Evolutionary conservation across 768 basidiomycete genomes (phyloP).

Genomic region (Calocera cornea): DNA sequence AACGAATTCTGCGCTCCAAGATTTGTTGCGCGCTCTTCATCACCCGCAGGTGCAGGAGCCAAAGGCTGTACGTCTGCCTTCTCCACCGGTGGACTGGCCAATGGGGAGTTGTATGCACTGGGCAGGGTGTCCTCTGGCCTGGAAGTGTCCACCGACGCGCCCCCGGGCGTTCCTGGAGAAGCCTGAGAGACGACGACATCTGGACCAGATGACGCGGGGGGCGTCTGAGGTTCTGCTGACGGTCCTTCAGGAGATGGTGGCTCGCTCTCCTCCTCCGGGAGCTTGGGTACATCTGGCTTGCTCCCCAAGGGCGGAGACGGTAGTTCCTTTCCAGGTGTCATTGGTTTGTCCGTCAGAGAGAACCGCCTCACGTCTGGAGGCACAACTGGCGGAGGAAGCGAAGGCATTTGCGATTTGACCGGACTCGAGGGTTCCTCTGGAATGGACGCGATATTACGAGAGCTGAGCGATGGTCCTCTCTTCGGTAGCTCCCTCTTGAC

Average conservation of each 20-base stretch:
- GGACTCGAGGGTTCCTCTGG: slow-evolving; percentile 6
- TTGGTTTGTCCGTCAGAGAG: slow-evolving; percentile 62
- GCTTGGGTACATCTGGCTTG: not conserved
- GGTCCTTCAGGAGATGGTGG: not conserved
- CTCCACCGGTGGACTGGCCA: slow-evolving; percentile 27
- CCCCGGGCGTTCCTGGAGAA: not conserved
- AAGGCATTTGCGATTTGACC: slow-evolving; percentile 6
- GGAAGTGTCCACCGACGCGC: not conserved
- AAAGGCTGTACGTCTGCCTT: not conserved
- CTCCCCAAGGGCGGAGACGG: not conserved
- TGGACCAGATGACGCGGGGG: not conserved
- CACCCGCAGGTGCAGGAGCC: slow-evolving; percentile 7
- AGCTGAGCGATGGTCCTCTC: not conserved
- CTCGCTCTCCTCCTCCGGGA: not conserved
- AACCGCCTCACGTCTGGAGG: slow-evolving; percentile 65
- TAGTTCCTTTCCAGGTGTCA: slow-evolving; percentile 19
- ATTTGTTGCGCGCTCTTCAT: slow-evolving; percentile 11
- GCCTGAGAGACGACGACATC: slow-evolving; percentile 1
- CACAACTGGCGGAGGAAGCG: slow-evolving; percentile 27
- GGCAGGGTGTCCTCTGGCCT: not conserved
- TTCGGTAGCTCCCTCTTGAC: not conserved
- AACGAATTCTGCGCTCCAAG: slow-evolving; percentile 44
- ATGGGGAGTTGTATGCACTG: slow-evolving; percentile 21
- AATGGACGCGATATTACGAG: not conserved
- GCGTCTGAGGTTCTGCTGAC: slow-evolving; percentile 2